These are phyloP conservation scores for Aciculosporium take DNA, from an alignment of 2,329 filamentous ascomycete species.

Conservation along the genomic window DNA sequence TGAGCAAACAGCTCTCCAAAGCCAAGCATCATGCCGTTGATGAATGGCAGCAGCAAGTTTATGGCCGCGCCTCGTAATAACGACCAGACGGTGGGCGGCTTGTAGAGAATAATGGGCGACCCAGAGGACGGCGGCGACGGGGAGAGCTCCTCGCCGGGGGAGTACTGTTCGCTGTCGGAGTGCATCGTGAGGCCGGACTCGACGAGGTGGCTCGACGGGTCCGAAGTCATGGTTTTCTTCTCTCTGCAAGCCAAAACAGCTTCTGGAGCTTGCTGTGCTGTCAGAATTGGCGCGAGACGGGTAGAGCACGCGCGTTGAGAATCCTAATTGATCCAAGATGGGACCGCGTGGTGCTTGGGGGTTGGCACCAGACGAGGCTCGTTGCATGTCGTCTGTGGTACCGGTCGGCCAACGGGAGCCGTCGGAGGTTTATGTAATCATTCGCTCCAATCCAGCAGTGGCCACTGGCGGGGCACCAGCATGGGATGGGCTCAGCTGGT, in stretches of 20 bases:
- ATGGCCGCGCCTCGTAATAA: conserved; percentile 80
- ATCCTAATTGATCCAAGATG: neutral
- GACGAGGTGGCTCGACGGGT: conserved; percentile 40
- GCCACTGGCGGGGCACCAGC: too few relatives aligned
- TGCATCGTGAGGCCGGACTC: conserved; percentile 64
- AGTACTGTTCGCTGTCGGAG: conserved; percentile 76
- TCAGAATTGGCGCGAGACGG: neutral
- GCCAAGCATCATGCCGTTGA: conserved; percentile 96
- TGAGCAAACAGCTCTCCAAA: conserved; percentile 96
- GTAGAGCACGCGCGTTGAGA: neutral
- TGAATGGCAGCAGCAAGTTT: conserved; percentile 86
- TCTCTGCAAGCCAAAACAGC: neutral
- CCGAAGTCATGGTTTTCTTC: conserved; percentile 34
- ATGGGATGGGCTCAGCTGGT: too few relatives aligned
- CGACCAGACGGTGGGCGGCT: conserved; percentile 75
- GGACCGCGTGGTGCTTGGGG: neutral
- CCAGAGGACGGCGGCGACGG: conserved; percentile 47
- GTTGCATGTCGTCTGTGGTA: too few relatives aligned
- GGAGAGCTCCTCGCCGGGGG: conserved; percentile 46
- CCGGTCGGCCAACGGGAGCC: too few relatives aligned
- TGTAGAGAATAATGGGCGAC: conserved; percentile 70
- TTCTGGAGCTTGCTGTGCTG: neutral
- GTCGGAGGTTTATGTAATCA: too few relatives aligned
- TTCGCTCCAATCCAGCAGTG: too few relatives aligned
- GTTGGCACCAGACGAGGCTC: neutral